Conservation (phyloP, 345 rosid species). For the Brassica rapa region DNA sequence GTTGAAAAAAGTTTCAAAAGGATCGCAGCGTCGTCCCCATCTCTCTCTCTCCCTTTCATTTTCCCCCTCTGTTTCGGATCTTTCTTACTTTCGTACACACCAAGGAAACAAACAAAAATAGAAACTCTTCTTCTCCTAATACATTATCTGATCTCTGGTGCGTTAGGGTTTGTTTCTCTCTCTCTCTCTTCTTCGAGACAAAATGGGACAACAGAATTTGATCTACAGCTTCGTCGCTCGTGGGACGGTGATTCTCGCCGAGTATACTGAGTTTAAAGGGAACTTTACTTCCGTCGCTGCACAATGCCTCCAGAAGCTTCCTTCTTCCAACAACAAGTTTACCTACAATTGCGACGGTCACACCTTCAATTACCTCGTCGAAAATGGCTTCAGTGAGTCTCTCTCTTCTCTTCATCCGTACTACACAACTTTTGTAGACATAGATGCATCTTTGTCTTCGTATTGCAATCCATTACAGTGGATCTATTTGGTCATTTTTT, state of each 20-base stretch:
- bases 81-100: constrained; percentile 27
- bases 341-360: constrained; percentile 76
- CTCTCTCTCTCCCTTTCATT: constrained; percentile 34
- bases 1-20: neutral
- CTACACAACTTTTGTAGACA: neutral
- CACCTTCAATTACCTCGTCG: constrained; percentile 72
- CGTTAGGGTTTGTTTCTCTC: constrained; percentile 18
- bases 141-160: neutral
- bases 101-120: neutral
- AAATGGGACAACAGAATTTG: constrained; percentile 69
- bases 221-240: constrained; percentile 75
- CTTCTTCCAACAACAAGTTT: constrained; percentile 63
- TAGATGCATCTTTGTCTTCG: neutral
- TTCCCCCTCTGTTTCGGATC: constrained; percentile 32
- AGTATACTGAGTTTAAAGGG: constrained; percentile 67
- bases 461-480: neutral
- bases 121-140: constrained; percentile 5
- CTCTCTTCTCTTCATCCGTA: neutral
- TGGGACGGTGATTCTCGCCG: constrained; percentile 64
- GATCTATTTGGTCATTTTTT: neutral
- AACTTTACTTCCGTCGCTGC: constrained; percentile 67
- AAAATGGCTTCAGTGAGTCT: constrained; percentile 60
- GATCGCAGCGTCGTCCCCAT: constrained; percentile 34
- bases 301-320: constrained; percentile 75
- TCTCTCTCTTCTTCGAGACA: neutral